phyloP scores from a whole-genome alignment of 164 flowering plant species.

The Vitis rotundifolia region DNA sequence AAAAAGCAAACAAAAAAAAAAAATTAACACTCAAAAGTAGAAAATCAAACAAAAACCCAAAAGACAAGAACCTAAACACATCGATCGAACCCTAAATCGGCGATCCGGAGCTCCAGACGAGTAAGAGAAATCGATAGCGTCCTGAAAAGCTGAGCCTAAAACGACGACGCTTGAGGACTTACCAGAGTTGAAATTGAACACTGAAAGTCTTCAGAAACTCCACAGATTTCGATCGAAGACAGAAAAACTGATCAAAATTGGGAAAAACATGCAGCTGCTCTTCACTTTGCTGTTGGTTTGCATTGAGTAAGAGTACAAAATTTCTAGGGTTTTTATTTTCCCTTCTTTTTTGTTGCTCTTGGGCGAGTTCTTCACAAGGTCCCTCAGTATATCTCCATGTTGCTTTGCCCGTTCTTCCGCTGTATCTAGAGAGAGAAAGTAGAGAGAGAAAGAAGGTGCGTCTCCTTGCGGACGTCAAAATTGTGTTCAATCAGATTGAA shows the following conservation, averaged over 20 bases:
- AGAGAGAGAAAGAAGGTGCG: constrained; percentile 13
- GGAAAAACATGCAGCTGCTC: not conserved
- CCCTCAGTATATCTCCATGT: constrained; percentile 7
- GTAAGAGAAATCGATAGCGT: constrained; percentile 1
- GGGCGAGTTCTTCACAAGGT: not conserved
- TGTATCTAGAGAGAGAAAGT: constrained; percentile 24
- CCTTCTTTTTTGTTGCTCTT: not conserved
- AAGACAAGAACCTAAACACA: not conserved
- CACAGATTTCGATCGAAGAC: not conserved
- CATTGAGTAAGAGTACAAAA: not conserved
- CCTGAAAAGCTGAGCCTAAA: not conserved
- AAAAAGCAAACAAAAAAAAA: not conserved
- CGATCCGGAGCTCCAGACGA: constrained; percentile 12
- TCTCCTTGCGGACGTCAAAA: constrained; percentile 63
- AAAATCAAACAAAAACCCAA: not conserved
- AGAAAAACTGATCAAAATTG: not conserved
- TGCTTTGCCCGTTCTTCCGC: constrained; percentile 30
- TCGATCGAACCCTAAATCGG: constrained; percentile 20
- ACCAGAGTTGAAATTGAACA: constrained; percentile 10
- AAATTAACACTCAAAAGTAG: not conserved
- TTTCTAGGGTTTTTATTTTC: constrained; percentile 1
- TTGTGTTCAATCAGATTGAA: constrained; percentile 48
- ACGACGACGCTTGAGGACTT: constrained; percentile 5
- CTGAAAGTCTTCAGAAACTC: not conserved
- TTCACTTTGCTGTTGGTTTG: no score